These are phyloP conservation scores for Colletotrichum sp. DNA, from an alignment of 2,329 filamentous ascomycete species.

Conservation along the genomic window DNA sequence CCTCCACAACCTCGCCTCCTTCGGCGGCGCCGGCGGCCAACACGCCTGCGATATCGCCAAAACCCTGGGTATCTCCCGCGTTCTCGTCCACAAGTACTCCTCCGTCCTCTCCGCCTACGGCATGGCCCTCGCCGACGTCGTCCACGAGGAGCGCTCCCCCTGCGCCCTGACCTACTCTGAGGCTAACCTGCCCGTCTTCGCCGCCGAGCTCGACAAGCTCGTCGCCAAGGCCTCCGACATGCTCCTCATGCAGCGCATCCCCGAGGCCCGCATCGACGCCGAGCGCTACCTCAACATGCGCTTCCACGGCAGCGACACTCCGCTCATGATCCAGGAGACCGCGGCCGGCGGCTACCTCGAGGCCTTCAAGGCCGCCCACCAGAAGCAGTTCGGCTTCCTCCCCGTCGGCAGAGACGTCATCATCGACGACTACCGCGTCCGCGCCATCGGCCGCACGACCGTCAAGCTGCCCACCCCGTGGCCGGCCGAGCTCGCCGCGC, in stretches of 20 bases:
- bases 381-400: slow-evolving; percentile 46
- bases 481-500: slow-evolving; percentile 2
- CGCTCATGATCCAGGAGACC: slow-evolving; percentile 41
- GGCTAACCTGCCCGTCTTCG: slow-evolving; percentile 19
- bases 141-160: slow-evolving; percentile 36
- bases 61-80: slow-evolving; percentile 37
- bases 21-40: slow-evolving; percentile 42
- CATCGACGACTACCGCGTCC: slow-evolving; percentile 47
- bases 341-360: slow-evolving; percentile 31
- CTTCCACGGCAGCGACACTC: slow-evolving; percentile 47
- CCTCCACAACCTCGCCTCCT: slow-evolving; percentile 38
- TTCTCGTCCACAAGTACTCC: slow-evolving; percentile 39
- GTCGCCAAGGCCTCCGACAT: slow-evolving; percentile 36
- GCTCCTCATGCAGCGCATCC: slow-evolving; percentile 32
- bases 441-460: slow-evolving; percentile 34
- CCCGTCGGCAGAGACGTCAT: slow-evolving; percentile 39
- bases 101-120: slow-evolving; percentile 43
- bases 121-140: slow-evolving; percentile 42
- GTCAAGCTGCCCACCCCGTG: slow-evolving; percentile 5
- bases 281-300: slow-evolving; percentile 49
- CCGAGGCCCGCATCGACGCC: not conserved
- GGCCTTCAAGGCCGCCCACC: slow-evolving; percentile 40
- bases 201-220: slow-evolving; percentile 29
- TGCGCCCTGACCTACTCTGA: slow-evolving; percentile 27
- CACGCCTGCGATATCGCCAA: slow-evolving; percentile 42